Percentiles rank a stretch among this genome's conserved stretches.
Conservation (phyloP, 140 eudicot genomes). For the Stevia rebaudiana region DNA sequence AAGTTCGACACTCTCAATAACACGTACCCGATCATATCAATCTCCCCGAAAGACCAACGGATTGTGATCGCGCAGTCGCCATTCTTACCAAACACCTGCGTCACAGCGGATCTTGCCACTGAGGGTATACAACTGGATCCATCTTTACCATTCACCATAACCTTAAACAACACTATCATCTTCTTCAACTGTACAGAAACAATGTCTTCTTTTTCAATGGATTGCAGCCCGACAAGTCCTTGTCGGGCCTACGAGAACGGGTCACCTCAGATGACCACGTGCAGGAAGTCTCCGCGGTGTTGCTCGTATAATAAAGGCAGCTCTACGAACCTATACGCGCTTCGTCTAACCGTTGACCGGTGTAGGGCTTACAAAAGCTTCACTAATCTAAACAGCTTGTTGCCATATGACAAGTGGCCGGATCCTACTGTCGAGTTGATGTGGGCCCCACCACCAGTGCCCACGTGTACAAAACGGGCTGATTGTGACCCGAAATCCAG, state of each 20-base stretch:
- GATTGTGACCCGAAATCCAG: constrained; percentile 53
- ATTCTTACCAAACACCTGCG: constrained; percentile 50
- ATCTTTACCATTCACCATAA: constrained; percentile 56
- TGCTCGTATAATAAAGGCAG: constrained; percentile 57
- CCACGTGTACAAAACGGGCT: constrained; percentile 38
- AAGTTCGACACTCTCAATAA: constrained; percentile 53
- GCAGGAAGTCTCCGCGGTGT: constrained; percentile 38
- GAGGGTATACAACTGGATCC: constrained; percentile 55
- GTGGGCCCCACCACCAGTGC: constrained; percentile 59
- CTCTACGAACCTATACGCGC: constrained; percentile 29
- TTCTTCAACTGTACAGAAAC: constrained; percentile 58
- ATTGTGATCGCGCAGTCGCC: constrained; percentile 47
- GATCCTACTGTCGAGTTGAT: constrained; percentile 34
- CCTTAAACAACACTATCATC: constrained; percentile 52
- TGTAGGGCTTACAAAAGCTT: constrained; percentile 75
- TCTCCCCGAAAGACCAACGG: constrained; percentile 40
- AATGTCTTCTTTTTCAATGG: constrained; percentile 38
- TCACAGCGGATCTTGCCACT: constrained; percentile 46
- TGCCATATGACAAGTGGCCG: constrained; percentile 43
- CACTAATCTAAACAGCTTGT: constrained; percentile 40
- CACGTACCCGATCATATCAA: constrained; percentile 58
- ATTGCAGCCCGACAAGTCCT: constrained; percentile 56
- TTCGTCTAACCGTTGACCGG: constrained; percentile 38
- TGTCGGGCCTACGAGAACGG: constrained; percentile 47
- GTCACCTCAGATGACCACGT: constrained; percentile 30